Percentiles rank a stretch among this genome's conserved stretches.
Evolutionary conservation across 2,329 filamentous ascomycete species (phyloP).

Genomic region (Colletotrichum navitas): DNA sequence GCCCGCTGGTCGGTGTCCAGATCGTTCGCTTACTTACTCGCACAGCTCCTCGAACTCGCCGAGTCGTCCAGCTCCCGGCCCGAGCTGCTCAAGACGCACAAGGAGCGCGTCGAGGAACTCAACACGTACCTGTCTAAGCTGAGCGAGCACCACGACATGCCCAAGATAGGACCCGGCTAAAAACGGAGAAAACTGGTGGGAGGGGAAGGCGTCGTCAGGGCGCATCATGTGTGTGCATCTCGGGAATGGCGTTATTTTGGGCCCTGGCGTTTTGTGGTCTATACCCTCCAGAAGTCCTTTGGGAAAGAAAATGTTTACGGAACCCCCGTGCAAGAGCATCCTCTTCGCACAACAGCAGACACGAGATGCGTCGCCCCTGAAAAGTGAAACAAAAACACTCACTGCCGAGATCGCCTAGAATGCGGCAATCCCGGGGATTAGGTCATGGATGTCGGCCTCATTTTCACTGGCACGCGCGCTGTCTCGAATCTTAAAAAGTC

Average conservation of each 20-base stretch:
- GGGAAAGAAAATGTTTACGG: background rate
- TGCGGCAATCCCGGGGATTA: background rate
- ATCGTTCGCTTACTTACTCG: background rate
- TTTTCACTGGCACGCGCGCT: background rate
- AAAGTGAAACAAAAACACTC: background rate
- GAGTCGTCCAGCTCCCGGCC: slow-evolving; percentile 69
- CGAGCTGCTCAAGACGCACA: slow-evolving; percentile 95
- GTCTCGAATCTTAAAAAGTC: slow-evolving; percentile 3
- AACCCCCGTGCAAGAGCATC: background rate
- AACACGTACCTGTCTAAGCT: slow-evolving; percentile 93
- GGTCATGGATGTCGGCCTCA: background rate
- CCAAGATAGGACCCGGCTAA: slow-evolving; percentile 72
- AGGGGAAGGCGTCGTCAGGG: background rate
- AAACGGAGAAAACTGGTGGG: background rate
- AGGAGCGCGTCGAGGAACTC: slow-evolving; percentile 94
- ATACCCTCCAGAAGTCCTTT: background rate
- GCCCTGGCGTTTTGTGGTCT: slow-evolving; percentile 1
- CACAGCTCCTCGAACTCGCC: slow-evolving; percentile 82
- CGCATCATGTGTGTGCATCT: background rate
- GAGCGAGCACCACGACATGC: slow-evolving; percentile 98
- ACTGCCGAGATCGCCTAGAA: slow-evolving; percentile 5
- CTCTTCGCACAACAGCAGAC: background rate
- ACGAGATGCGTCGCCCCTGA: too few relatives aligned
- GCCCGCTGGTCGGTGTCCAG: background rate
- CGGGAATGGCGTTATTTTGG: slow-evolving; percentile 9